Evolutionary conservation across 2,329 filamentous ascomycete species (phyloP).

Genomic region (Aspergillus versicolor): DNA sequence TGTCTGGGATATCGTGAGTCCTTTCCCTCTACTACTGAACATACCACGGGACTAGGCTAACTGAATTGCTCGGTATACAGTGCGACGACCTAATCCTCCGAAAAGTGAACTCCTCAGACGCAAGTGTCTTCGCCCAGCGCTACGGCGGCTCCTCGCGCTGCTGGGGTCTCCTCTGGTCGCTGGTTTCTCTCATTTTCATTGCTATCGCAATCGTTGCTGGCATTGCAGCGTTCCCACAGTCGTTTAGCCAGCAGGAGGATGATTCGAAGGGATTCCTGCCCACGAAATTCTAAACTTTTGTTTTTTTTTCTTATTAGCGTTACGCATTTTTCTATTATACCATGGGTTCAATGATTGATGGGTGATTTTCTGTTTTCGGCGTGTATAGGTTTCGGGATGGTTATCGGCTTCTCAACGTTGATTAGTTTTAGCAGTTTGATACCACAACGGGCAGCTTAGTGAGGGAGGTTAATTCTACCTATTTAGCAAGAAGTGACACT

Average conservation of each 20-base stretch:
- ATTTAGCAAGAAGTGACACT: background rate
- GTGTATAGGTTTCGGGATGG: background rate
- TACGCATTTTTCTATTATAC: background rate
- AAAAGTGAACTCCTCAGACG: conserved; percentile 78
- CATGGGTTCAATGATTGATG: background rate
- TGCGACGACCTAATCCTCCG: conserved; percentile 78
- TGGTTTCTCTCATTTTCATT: conserved; percentile 72
- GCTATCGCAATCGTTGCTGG: conserved; percentile 71
- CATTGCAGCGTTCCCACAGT: conserved; percentile 72
- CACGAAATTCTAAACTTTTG: conserved; percentile 26
- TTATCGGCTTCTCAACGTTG: background rate
- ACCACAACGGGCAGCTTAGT: background rate
- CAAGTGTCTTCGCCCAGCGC: conserved; percentile 72
- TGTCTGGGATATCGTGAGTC: conserved; percentile 72
- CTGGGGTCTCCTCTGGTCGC: conserved; percentile 77
- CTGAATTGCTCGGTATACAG: conserved; percentile 28
- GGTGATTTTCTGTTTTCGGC: background rate
- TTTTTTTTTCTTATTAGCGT: background rate
- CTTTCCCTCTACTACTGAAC: background rate
- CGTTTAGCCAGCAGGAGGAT: conserved; percentile 65
- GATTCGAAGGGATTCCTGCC: conserved; percentile 68
- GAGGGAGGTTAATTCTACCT: background rate
- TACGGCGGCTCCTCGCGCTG: conserved; percentile 79
- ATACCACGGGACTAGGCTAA: conserved; percentile 3
- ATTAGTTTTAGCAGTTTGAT: background rate